Evolutionary conservation across 345 rosid species (phyloP).

Genomic region (Dipteronia dyeriana): DNA sequence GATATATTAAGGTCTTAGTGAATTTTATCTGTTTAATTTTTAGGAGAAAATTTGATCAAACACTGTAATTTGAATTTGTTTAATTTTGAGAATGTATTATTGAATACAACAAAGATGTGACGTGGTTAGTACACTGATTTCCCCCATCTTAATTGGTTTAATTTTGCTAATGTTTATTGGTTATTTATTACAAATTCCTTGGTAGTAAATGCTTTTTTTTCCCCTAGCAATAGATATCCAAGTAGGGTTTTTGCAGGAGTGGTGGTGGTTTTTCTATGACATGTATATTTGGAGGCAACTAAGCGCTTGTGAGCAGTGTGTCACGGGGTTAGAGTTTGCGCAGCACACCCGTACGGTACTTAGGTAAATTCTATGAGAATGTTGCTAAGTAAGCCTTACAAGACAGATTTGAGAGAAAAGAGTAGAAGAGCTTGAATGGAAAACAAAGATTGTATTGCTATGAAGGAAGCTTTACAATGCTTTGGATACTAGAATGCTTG

Average conservation of each 20-base stretch:
- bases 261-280: conserved; percentile 22
- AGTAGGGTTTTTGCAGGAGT: conserved; percentile 19
- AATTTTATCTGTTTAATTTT: neutral
- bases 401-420: too few relatives aligned
- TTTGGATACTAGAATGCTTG: too few relatives aligned
- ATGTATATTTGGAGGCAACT: neutral
- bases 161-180: neutral
- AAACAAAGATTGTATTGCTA: too few relatives aligned
- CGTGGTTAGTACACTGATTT: neutral
- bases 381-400: too few relatives aligned
- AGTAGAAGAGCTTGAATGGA: too few relatives aligned
- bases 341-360: too few relatives aligned
- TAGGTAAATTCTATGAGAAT: too few relatives aligned
- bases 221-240: conserved; percentile 10
- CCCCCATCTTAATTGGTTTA: neutral
- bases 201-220: neutral
- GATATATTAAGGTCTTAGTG: neutral
- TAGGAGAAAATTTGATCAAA: neutral
- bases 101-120: neutral
- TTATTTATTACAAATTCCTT: neutral
- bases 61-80: neutral
- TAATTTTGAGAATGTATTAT: neutral
- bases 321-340: too few relatives aligned
- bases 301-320: neutral
- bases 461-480: too few relatives aligned